Base-by-base conservation (phyloP, 1,139 yeast genomes). In the Kodamaea arcana region DNA sequence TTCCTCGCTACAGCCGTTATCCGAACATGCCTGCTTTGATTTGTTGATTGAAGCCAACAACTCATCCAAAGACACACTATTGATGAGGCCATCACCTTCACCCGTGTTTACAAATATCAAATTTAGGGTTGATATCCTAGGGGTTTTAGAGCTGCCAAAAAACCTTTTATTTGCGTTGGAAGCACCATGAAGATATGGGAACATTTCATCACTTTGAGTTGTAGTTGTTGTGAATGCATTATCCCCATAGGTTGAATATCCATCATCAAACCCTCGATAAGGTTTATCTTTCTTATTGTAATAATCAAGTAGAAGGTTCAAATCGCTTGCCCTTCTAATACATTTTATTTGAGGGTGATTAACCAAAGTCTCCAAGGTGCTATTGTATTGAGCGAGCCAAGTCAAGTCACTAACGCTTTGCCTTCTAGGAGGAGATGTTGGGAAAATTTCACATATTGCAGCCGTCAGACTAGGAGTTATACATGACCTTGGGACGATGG, bases 111-210 rank as follows among this genome's bases (percentile, higher is more conserved):
- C 25, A 31, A 56, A 52, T 51, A 55, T 49, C 27, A 57, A 39
- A 34, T 49, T 51, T 35, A 50, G 41, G 18, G 42, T 31, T 11
- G 37, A 45, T 31, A 25, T 27, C 17, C 29, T 36, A 10, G 42
- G 41, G 7, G 30, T 15, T 22, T 29, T n/a, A 7, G 31, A 33
- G 15, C 23, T 33, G 12, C 14, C 31, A 41, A 50, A 65, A 1
- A 53, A 52, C 22, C 65, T 51, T 41, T 63, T 70, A 31, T 49
- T 47, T 9, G 47, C 31, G 30, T 49, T 52, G 36, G 49, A 46
- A 27, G 65, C 45, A 0, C 69, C 71, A 47, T 65, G 71, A 29
- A 65, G 50, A 37, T 60, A 65, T 1, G 72, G 72, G 35, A 66
- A 65, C 42, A 62, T 42, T 15, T 46, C 45, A 4, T 31, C 34